A percentile compares a stretch with the other conserved stretches of the same genome.
phyloP scores from a whole-genome alignment of 2,329 filamentous ascomycete species.

The Raffaelea ambrosiae region DNA sequence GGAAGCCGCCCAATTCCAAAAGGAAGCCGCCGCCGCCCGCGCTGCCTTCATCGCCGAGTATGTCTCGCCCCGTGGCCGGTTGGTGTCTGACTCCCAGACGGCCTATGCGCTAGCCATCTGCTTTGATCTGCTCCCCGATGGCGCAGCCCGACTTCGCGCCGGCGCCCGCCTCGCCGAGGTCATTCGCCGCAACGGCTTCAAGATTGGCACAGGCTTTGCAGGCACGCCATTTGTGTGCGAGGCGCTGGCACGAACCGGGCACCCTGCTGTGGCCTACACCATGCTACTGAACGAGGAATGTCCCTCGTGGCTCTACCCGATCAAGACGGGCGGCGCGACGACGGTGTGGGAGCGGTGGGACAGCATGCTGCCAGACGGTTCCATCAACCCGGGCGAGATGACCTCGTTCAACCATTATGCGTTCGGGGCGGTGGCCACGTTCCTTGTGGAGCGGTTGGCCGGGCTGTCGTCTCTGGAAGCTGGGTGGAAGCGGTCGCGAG shows the following conservation, averaged over 20 bases:
- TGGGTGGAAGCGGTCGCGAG: slow-evolving; percentile 20
- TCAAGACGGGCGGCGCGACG: slow-evolving; percentile 28
- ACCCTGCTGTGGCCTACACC: slow-evolving; percentile 15
- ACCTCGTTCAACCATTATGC: slow-evolving; percentile 32
- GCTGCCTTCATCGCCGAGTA: slow-evolving; percentile 19
- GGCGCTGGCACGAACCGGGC: slow-evolving; percentile 3
- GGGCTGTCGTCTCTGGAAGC: slow-evolving; percentile 19
- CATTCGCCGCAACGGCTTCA: slow-evolving; percentile 4
- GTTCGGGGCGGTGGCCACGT: slow-evolving; percentile 27
- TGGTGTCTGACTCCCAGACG: slow-evolving; percentile 20
- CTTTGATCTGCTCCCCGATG: slow-evolving; percentile 14
- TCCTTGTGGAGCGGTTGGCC: slow-evolving; percentile 24
- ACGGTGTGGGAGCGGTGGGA: slow-evolving; percentile 34
- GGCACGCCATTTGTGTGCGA: slow-evolving; percentile 13
- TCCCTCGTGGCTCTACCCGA: slow-evolving; percentile 28
- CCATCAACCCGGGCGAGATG: slow-evolving; percentile 28
- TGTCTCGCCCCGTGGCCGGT: slow-evolving; percentile 11
- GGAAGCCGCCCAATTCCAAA: slow-evolving; percentile 14
- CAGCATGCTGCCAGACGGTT: slow-evolving; percentile 24
- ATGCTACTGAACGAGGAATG: slow-evolving; percentile 23
- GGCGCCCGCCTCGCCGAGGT: neutral
- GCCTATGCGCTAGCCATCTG: slow-evolving; percentile 17
- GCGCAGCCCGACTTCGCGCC: neutral
- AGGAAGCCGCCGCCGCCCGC: slow-evolving; percentile 14
- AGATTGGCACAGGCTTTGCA: slow-evolving; percentile 15